Base-by-base conservation (phyloP, 2,329 filamentous ascomycete genomes). In the Talaromyces sp. region DNA sequence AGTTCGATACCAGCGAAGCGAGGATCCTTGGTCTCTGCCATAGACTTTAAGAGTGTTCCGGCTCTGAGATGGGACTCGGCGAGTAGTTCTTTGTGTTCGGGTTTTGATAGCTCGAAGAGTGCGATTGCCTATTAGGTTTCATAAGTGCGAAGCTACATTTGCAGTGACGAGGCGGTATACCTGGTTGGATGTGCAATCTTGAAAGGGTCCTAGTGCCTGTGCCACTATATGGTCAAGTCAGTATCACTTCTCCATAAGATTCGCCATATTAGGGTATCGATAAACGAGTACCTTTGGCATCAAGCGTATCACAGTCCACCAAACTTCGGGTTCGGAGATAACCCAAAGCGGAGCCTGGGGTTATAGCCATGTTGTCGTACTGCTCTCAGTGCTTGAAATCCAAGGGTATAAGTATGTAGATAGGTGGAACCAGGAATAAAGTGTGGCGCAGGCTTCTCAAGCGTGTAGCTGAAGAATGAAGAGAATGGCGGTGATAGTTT, bases 101-200 rank as follows among this genome's bases (percentile, higher is more conserved):
- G 76, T 17, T 79, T 80, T 40, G 74, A 77, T 31, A 85, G 74
- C 68, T 86, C 83, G 58, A 73, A 72, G 66, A 79, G 82, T 38
- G 82, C 82, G 67, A 86, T 85, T 38, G 83, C 83, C 83, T 73
- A n/a, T 40, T 6, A 29, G 3, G 1, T 3, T 1, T 27, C 11
- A 40, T 31, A 29, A 27, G 22, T 17, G n/a, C n/a, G 15, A 53
- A 53, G n/a, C 15, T 38, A 31, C 15, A 25, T 6, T 13, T 8
- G 22, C 8, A 19, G 15, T 22, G 22, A 36, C 5, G 49, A 56
- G 17, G 47, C 5, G 15, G 17, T 27, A 54, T 61, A 83, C 83
- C 74, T 85, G 84, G 63, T 85, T 85, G 1, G 83, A 85, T 22
- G 84, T 86, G 67, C 82, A 85, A 68, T 85, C 83, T 5, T 79